These are phyloP conservation scores for Tothia fuscella DNA, from an alignment of 2,329 filamentous ascomycete genomes.

Conservation along the genomic window DNA sequence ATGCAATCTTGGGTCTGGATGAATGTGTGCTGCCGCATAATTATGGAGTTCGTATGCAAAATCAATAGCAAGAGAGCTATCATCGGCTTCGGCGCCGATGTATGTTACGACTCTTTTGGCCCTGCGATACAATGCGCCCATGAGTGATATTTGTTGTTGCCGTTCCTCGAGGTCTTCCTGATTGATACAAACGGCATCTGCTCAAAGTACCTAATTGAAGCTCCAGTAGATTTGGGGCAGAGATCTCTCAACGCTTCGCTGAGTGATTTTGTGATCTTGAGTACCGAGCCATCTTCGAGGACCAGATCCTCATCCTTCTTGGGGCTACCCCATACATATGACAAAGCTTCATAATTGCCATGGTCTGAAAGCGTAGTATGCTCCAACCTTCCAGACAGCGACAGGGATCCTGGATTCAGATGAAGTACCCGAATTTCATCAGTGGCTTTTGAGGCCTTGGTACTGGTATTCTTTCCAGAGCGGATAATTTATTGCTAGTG, in stretches of 20 bases:
- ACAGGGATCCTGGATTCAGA: too few relatives aligned
- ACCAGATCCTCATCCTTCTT: background rate
- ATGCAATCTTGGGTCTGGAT: background rate
- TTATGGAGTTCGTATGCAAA: background rate
- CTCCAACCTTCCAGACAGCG: background rate
- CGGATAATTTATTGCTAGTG: too few relatives aligned
- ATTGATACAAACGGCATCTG: conserved; percentile 18
- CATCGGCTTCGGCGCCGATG: conserved; percentile 11
- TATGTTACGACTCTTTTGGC: conserved; percentile 15
- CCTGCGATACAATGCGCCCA: conserved; percentile 13
- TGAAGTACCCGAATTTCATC: too few relatives aligned
- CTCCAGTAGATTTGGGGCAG: background rate
- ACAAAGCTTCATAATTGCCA: background rate
- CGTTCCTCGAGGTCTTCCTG: conserved; percentile 15
- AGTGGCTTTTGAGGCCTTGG: too few relatives aligned
- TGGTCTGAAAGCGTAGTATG: background rate
- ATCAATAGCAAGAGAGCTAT: conserved; percentile 16
- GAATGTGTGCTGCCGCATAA: background rate
- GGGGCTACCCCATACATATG: background rate
- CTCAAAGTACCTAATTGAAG: background rate
- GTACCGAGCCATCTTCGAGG: background rate
- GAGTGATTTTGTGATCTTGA: background rate
- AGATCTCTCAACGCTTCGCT: background rate
- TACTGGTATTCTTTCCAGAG: too few relatives aligned
- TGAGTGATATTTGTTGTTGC: conserved; percentile 14